Percentiles rank a stretch among this genome's conserved stretches.
Evolutionary conservation across 495 filamentous ascomycete species (phyloP).

Genomic region (Penicillium canescens): DNA sequence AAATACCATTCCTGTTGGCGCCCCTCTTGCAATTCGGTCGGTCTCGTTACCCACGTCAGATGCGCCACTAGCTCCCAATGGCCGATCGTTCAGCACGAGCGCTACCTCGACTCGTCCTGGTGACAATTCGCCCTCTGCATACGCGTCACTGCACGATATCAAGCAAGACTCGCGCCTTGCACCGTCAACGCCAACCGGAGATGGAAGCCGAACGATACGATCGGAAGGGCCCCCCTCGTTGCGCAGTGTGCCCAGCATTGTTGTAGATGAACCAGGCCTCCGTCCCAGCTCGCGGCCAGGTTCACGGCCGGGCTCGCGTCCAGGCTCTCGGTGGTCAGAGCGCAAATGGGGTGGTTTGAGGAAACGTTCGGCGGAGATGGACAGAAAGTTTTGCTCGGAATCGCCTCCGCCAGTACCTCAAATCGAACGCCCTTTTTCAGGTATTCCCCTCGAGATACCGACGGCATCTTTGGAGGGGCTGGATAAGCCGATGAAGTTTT

Average conservation of each 20-base stretch:
- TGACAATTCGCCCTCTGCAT: constrained; percentile 20
- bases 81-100: constrained; percentile 28
- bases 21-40: constrained; percentile 28
- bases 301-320: constrained; percentile 32
- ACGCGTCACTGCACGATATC: constrained; percentile 11
- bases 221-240: constrained; percentile 29
- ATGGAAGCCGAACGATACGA: constrained; percentile 13
- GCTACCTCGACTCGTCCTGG: constrained; percentile 22
- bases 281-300: constrained; percentile 41
- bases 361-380: constrained; percentile 40
- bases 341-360: constrained; percentile 42
- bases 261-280: constrained; percentile 35
- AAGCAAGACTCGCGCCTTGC: constrained; percentile 13
- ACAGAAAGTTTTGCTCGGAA: constrained; percentile 28
- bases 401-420: constrained; percentile 35
- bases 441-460: constrained; percentile 59
- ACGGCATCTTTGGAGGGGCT: constrained; percentile 53
- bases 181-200: constrained; percentile 8
- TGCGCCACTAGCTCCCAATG: constrained; percentile 25
- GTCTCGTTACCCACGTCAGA: constrained; percentile 32
- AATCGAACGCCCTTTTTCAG: constrained; percentile 47
- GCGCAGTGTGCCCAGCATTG: constrained; percentile 45
- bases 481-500: constrained; percentile 56
- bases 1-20: constrained; percentile 25
- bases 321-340: constrained; percentile 47